A percentile compares a stretch with the other conserved stretches of the same genome.
phyloP scores from a whole-genome alignment of 495 filamentous ascomycete species.

The Bryoglossum gracile region DNA sequence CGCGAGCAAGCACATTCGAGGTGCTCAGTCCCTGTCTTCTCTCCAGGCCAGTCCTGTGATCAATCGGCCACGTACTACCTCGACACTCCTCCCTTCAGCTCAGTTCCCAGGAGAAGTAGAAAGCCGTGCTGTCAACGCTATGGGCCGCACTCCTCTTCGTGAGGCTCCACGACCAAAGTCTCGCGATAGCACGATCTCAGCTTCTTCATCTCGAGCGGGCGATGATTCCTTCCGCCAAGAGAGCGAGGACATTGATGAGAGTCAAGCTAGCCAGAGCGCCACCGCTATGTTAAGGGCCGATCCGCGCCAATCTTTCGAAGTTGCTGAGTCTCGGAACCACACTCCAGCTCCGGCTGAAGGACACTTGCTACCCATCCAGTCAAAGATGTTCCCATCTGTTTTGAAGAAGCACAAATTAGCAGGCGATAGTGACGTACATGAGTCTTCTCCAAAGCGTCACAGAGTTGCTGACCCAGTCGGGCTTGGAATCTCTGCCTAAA shows the following conservation, averaged over 20 bases:
- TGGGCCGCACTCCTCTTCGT: constrained; percentile 16
- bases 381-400: constrained; percentile 21
- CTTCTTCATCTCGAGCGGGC: constrained; percentile 49
- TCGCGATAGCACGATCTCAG: constrained; percentile 85
- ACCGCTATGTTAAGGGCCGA: constrained; percentile 49
- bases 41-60: constrained; percentile 66
- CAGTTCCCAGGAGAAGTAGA: constrained; percentile 31
- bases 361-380: constrained; percentile 8
- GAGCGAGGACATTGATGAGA: constrained; percentile 21
- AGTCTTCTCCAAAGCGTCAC: too few species aligned
- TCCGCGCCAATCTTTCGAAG: constrained; percentile 27
- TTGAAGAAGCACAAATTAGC: too few species aligned
- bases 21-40: constrained; percentile 70
- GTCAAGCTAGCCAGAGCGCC: constrained; percentile 37
- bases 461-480: too few species aligned
- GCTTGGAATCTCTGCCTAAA: too few species aligned
- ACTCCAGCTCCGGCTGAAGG: constrained; percentile 15
- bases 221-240: constrained; percentile 18
- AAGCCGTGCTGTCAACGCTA: constrained; percentile 18
- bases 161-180: constrained; percentile 46
- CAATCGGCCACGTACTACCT: constrained; percentile 25
- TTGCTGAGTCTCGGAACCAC: constrained; percentile 17
- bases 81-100: constrained; percentile 45
- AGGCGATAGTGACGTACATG: too few species aligned
- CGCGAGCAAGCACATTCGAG: constrained; percentile 52